Base-by-base conservation (phyloP, 148 eudicot species). In the Cornus controversa region DNA sequence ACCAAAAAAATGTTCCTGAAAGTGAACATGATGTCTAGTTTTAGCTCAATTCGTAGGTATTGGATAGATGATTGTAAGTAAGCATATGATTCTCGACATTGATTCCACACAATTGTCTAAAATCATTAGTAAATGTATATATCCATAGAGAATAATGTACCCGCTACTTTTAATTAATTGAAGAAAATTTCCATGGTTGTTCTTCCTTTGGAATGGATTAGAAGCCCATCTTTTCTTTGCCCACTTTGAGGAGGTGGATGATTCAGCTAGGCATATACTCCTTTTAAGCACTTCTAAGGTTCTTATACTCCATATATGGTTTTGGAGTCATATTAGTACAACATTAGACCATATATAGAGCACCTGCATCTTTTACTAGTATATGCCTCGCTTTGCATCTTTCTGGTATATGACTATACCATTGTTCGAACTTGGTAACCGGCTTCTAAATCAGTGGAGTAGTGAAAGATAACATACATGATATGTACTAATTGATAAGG, bases 11-110 rank as follows among this genome's bases (percentile, higher is more conserved):
- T 40, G 45, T 6, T 6, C 1, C 9, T 3, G 13, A 63, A 50
- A 66, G 27, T 24, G 4, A 58, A 77, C n/a, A 28, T 10, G 15
- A 23, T 29, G 70, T 62, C 45, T 60, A 27, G 29, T 24, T 42
- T 22, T 26, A 75, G 57, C 47, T 74, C 40, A 63, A 6, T 0
- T 68, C 26, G 80, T 82, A 77, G 2, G 23, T 78, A 73, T 66
- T 50, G 50, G 72, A 67, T 67, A 29, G 50, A 47, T 74, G 57
- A 57, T 74, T 71, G 72, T 80, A 28, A 79, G 72, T 80, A 28
- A 79, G 90, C 73, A 87, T 83, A 69, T 65, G 86, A 81, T 85
- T 83, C 88, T 28, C 53, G 83, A 77, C 77, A 74, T 79, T 47
- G 65, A 84, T 80, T 77, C 84, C 76, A 53, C 37, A 7, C 66